phyloP scores from a whole-genome alignment of 2,329 filamentous ascomycete species.

The Dactylellina drechsleri region DNA sequence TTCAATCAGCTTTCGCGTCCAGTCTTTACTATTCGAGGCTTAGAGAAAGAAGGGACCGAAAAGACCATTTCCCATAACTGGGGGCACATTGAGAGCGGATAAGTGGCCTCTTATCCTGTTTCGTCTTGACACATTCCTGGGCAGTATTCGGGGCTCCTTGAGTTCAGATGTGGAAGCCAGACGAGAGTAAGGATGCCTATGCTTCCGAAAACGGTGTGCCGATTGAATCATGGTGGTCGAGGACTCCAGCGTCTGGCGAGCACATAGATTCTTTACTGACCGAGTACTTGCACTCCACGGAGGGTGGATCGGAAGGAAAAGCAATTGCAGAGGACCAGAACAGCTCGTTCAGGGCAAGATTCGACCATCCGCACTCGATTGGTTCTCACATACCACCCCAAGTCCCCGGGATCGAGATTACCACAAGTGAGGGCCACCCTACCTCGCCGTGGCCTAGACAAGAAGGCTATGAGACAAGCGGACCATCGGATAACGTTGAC shows the following conservation, averaged over 20 bases:
- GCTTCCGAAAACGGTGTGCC: slow-evolving; percentile 52
- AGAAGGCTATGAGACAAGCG: slow-evolving; percentile 52
- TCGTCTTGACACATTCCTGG: slow-evolving; percentile 55
- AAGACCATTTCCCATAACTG: slow-evolving; percentile 29
- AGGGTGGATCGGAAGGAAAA: slow-evolving; percentile 48
- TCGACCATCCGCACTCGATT: slow-evolving; percentile 53
- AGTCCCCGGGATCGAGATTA: slow-evolving; percentile 49
- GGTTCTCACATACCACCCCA: slow-evolving; percentile 48
- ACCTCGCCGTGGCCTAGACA: slow-evolving; percentile 52
- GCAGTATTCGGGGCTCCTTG: slow-evolving; percentile 41
- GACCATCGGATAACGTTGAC: slow-evolving; percentile 42
- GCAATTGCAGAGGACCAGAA: slow-evolving; percentile 50
- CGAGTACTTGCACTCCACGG: slow-evolving; percentile 46
- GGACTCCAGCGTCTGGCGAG: slow-evolving; percentile 39
- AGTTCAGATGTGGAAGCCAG: slow-evolving; percentile 54
- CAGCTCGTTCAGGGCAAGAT: slow-evolving; percentile 43
- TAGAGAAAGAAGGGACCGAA: slow-evolving; percentile 20
- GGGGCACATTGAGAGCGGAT: slow-evolving; percentile 25
- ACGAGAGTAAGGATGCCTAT: slow-evolving; percentile 54
- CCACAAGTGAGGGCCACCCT: slow-evolving; percentile 40
- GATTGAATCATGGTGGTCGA: slow-evolving; percentile 54
- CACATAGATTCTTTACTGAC: slow-evolving; percentile 43
- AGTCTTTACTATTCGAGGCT: slow-evolving; percentile 2
- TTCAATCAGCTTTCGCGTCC: slow-evolving; percentile 2
- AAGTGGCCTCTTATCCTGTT: slow-evolving; percentile 46